These are phyloP conservation scores for Oryza glumipatula DNA, from an alignment of 176 grass and related monocot genomes.

Conservation along the genomic window DNA sequence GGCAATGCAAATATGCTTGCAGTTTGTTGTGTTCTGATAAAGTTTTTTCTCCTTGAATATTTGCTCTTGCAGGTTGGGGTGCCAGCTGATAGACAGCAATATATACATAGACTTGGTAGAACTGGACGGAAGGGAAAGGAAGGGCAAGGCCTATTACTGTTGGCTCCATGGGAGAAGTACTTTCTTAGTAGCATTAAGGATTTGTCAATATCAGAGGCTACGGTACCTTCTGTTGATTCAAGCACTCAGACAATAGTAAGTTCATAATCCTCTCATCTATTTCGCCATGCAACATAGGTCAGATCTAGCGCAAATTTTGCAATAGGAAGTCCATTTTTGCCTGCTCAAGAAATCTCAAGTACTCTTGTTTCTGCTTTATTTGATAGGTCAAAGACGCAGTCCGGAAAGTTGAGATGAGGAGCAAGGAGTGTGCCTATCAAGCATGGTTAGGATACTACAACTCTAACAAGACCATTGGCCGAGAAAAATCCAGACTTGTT, in stretches of 20 bases:
- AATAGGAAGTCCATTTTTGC: not conserved
- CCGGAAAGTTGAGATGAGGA: conserved; percentile 59
- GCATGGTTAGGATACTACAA: conserved; percentile 97
- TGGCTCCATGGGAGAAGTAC: conserved; percentile 81
- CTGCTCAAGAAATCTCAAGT: conserved; percentile 12
- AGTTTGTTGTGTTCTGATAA: not conserved
- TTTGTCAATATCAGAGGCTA: conserved; percentile 68
- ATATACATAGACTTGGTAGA: conserved; percentile 93
- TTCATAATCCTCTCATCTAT: conserved; percentile 21
- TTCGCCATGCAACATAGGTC: not conserved
- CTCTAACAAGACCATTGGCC: conserved; percentile 58
- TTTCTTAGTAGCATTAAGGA: conserved; percentile 69
- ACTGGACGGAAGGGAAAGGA: conserved; percentile 86
- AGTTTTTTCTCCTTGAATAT: conserved; percentile 12
- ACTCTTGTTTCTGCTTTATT: conserved; percentile 36
- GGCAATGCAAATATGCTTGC: not conserved
- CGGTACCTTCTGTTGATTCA: conserved; percentile 45
- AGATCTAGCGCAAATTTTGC: not conserved
- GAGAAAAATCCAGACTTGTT: conserved; percentile 79
- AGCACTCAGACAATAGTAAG: conserved; percentile 59
- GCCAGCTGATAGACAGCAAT: conserved; percentile 80
- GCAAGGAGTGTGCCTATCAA: conserved; percentile 85
- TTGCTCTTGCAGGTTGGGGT: conserved; percentile 63
- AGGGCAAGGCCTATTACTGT: conserved; percentile 71
- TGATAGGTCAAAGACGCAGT: conserved; percentile 63